phyloP scores from a whole-genome alignment of 1,284 basidiomycete genomes.

The Fomitopsis pinicola region DNA sequence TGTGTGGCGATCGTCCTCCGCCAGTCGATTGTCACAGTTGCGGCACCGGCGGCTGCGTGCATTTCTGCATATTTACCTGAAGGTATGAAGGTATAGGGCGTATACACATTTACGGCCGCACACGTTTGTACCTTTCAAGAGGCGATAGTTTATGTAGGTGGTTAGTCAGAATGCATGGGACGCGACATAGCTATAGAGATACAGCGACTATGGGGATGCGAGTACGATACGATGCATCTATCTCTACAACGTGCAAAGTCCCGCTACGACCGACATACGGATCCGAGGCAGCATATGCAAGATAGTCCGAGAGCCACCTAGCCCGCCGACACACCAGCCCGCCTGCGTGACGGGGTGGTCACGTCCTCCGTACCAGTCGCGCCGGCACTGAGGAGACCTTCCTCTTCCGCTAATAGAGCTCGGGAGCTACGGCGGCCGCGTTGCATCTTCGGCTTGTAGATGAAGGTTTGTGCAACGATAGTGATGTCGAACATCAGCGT shows the following conservation, averaged over 20 bases:
- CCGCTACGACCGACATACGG: not conserved
- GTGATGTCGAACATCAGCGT: slow-evolving; percentile 89
- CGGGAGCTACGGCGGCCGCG: slow-evolving; percentile 21
- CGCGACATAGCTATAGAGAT: not conserved
- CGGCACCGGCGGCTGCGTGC: too few species aligned
- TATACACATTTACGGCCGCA: too few species aligned
- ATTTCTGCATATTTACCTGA: too few species aligned
- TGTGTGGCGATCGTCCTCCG: not conserved
- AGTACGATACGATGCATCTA: not conserved
- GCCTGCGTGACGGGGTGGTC: slow-evolving; percentile 20
- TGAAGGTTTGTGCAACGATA: slow-evolving; percentile 63
- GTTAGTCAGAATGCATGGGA: not conserved
- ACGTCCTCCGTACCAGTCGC: slow-evolving; percentile 23
- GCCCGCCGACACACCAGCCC: slow-evolving; percentile 11
- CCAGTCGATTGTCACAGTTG: not conserved
- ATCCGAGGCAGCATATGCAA: not conserved
- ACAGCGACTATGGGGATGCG: not conserved
- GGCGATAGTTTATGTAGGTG: too few species aligned
- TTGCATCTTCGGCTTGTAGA: slow-evolving; percentile 36
- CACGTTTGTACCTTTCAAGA: too few species aligned
- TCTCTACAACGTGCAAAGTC: not conserved
- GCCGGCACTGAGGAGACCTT: slow-evolving; percentile 24
- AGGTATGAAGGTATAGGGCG: too few species aligned
- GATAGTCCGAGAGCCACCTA: not conserved
- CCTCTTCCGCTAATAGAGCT: slow-evolving; percentile 24